Evolutionary conservation across 2,329 filamentous ascomycete genomes (phyloP).

Genomic region (Alternaria novae-zelandiae): DNA sequence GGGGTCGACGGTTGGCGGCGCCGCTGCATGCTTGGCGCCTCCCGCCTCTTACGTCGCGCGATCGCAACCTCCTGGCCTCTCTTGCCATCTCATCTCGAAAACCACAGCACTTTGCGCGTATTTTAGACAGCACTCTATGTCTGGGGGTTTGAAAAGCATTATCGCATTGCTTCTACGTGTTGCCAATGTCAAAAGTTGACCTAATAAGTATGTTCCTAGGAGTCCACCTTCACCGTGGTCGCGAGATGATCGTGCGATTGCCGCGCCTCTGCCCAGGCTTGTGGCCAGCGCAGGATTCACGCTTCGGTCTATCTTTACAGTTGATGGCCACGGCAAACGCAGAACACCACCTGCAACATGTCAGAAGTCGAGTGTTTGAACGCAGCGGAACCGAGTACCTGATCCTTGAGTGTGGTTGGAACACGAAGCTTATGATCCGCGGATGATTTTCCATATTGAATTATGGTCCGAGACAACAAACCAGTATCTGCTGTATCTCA

Average conservation of each 20-base stretch:
- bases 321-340: constrained; percentile 1
- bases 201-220: background rate
- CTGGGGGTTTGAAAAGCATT: background rate
- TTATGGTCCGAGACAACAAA: background rate
- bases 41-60: constrained; percentile 17
- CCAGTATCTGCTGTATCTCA: background rate
- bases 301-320: constrained; percentile 13
- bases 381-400: background rate
- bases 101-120: background rate
- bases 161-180: background rate
- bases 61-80: constrained; percentile 17
- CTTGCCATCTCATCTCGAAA: background rate
- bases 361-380: background rate
- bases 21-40: constrained; percentile 14
- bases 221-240: background rate
- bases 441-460: background rate
- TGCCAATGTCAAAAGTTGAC: background rate
- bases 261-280: constrained; percentile 24
- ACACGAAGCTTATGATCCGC: background rate
- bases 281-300: constrained; percentile 1
- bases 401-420: background rate
- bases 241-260: constrained; percentile 13
- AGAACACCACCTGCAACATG: background rate
- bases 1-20: constrained; percentile 12
- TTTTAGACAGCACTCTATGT: background rate